Evolutionary conservation across 2,329 filamentous ascomycete species (phyloP).

Genomic region (Colletotrichum sp.): DNA sequence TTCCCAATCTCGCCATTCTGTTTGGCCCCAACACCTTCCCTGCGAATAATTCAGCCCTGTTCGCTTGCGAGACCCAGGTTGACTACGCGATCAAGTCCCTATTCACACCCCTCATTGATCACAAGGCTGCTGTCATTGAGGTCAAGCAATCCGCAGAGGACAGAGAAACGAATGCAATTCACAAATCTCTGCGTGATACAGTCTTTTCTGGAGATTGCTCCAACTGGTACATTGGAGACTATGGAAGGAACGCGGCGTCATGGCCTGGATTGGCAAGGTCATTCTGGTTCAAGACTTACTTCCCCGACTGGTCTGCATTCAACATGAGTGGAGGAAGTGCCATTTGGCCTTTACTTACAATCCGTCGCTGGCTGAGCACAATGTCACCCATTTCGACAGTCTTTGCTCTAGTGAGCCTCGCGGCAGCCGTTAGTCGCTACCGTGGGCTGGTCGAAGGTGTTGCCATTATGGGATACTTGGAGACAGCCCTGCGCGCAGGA

Average conservation of each 20-base stretch:
- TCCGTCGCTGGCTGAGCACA: not conserved
- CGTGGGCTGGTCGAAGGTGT: not conserved
- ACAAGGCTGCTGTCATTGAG: slow-evolving; percentile 34
- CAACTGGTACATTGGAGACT: slow-evolving; percentile 45
- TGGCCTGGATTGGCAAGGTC: slow-evolving; percentile 36
- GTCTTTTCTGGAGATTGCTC: slow-evolving; percentile 42
- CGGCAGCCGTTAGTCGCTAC: not conserved
- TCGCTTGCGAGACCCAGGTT: slow-evolving; percentile 28
- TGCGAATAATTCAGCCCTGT: slow-evolving; percentile 30
- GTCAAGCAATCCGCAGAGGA: slow-evolving; percentile 37
- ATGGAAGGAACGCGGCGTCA: slow-evolving; percentile 40
- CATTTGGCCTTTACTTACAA: not conserved
- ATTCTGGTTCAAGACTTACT: slow-evolving; percentile 29
- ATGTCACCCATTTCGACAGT: not conserved
- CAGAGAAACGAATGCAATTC: slow-evolving; percentile 31
- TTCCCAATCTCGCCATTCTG: slow-evolving; percentile 34
- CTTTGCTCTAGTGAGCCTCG: not conserved
- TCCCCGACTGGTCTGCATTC: slow-evolving; percentile 1
- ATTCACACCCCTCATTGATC: slow-evolving; percentile 32
- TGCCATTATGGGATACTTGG: not conserved
- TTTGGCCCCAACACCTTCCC: slow-evolving; percentile 33
- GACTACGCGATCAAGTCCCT: slow-evolving; percentile 30
- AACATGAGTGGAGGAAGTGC: not conserved
- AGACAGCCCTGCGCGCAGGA: not conserved
- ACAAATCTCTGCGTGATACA: slow-evolving; percentile 32